Base-by-base conservation (phyloP, 2,329 filamentous ascomycete genomes). In the Pyrenophora seminiperda region DNA sequence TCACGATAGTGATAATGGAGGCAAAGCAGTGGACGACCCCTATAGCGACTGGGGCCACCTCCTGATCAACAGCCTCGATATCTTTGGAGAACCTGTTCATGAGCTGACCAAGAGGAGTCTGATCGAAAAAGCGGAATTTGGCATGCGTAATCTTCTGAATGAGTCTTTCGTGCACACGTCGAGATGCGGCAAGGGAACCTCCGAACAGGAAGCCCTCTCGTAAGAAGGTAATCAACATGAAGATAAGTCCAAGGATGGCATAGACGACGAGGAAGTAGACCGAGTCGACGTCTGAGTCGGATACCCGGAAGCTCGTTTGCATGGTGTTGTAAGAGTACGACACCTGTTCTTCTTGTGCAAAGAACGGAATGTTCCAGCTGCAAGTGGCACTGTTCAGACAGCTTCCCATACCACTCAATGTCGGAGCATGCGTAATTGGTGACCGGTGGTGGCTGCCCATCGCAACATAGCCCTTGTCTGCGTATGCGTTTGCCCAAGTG, bases 41-140 rank as follows among this genome's bases (percentile, higher is more conserved):
- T 61, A 97, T 92, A 17, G 94, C 93, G 32, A 95, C 86, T 2
- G 92, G 91, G 0, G 94, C 92, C 50, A 99, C 90, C 72, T 99
- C 94, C 71, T 99, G 94, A 62, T 99, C 94, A 15, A 99, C 82
- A 9, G 91, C 86, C 72, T 99, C 92, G 11, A 99, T 83, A 71
- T 99, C 94, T 74, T 97, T 97, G 71, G 93, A 97, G 76, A 99
- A 99, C 15, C 94, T 86, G 74, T 99, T 99, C 87, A 97, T 97
- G 65, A 99, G 81, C 74, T 97, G 93, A 10, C 94, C 94, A 0
- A 97, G 83, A 2, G 94, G 94, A 0, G 94, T 99, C 1, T 93
- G 89, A 67, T 99, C 94, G 67, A 99, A 99, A 77, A 99, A 99
- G 69, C 90, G 91, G 80, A 99, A 97, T 70, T 91, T 93, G 22